phyloP scores from a whole-genome alignment of 495 filamentous ascomycete genomes.

The Evernia prunastri region DNA sequence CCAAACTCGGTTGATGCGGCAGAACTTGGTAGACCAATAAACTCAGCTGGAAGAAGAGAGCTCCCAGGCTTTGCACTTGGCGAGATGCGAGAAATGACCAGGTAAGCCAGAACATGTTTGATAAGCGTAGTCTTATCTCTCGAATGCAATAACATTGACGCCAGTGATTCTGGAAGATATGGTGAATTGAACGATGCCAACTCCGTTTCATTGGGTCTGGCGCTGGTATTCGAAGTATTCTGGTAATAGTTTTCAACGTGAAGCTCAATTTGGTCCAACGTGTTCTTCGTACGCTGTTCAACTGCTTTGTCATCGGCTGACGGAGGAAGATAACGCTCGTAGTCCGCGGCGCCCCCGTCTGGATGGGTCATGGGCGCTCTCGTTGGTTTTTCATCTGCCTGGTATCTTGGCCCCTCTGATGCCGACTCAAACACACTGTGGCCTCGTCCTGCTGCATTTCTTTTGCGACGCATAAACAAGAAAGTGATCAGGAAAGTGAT shows the following conservation, averaged over 20 bases:
- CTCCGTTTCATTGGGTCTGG: slow-evolving; percentile 1
- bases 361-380: too few relatives aligned
- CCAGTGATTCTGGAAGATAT: slow-evolving; percentile 1
- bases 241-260: slow-evolving; percentile 32
- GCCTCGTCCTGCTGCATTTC: too few relatives aligned
- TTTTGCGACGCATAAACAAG: slow-evolving; percentile 25
- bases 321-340: slow-evolving; percentile 21
- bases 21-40: slow-evolving; percentile 5
- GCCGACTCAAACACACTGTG: background rate
- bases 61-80: background rate
- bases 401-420: too few relatives aligned
- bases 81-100: slow-evolving; percentile 11
- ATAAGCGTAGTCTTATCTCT: background rate
- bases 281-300: slow-evolving; percentile 10
- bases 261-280: slow-evolving; percentile 27
- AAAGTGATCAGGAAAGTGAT: slow-evolving; percentile 30
- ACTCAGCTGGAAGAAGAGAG: slow-evolving; percentile 23
- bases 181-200: slow-evolving; percentile 18
- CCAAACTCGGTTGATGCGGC: background rate
- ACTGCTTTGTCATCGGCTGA: slow-evolving; percentile 26
- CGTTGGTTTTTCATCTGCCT: too few relatives aligned
- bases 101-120: slow-evolving; percentile 16
- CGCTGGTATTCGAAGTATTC: background rate
- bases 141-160: background rate
- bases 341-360: background rate